Evolutionary conservation across 345 rosid species (phyloP).

Genomic region (Cardamine resedifolia): DNA sequence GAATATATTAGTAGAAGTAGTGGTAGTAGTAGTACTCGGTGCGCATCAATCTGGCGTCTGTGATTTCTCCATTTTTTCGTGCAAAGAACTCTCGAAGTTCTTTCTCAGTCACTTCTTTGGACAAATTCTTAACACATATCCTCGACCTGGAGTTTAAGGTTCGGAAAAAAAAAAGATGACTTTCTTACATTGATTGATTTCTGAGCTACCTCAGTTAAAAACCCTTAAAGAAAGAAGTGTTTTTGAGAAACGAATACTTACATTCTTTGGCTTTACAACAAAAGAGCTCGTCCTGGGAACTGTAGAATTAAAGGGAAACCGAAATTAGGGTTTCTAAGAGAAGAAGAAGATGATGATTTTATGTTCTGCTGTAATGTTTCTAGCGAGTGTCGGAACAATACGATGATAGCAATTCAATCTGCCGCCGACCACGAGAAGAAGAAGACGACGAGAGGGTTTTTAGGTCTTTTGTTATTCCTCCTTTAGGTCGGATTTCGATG

Average conservation of each 20-base stretch:
- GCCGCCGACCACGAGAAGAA: constrained; percentile 21
- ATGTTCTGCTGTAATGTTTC: neutral
- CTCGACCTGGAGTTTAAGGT: constrained; percentile 58
- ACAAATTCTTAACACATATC: constrained; percentile 79
- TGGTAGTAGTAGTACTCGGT: constrained; percentile 49
- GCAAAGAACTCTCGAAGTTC: constrained; percentile 70
- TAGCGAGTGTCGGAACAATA: neutral
- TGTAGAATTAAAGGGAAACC: neutral
- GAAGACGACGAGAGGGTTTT: constrained; percentile 19
- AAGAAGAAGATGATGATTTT: neutral
- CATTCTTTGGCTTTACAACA: constrained; percentile 16
- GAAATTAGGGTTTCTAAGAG: neutral
- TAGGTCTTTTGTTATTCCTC: constrained; percentile 15
- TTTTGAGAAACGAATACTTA: constrained; percentile 10
- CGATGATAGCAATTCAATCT: neutral
- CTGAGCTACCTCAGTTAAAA: neutral
- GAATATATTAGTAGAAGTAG: neutral
- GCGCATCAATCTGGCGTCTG: constrained; percentile 75
- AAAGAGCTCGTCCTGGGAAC: constrained; percentile 13
- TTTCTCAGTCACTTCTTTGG: constrained; percentile 62
- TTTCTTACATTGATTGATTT: neutral
- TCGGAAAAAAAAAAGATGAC: neutral
- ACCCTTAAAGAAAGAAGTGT: neutral
- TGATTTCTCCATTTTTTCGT: constrained; percentile 76
- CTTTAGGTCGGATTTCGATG: constrained; percentile 26